These are phyloP conservation scores for Pichia sporocuriosa DNA, from an alignment of 805 yeast genomes.

Conservation along the genomic window DNA sequence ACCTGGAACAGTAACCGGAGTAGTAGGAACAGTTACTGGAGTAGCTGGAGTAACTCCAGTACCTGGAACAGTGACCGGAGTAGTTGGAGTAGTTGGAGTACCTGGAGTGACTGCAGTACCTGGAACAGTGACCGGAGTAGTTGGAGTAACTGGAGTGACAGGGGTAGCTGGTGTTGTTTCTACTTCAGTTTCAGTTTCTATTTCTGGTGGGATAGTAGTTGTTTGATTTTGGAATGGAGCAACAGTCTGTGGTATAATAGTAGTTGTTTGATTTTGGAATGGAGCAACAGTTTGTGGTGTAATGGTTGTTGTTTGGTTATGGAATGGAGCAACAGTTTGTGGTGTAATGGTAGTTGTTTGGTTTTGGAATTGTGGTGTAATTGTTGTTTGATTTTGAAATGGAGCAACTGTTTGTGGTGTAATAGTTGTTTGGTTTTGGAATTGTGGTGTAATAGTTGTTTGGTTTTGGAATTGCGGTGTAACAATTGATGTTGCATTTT, in stretches of 20 bases:
- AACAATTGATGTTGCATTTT: too few species aligned
- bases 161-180: not conserved
- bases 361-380: not conserved
- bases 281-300: not conserved
- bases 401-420: not conserved
- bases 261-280: not conserved
- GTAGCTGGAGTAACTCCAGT: not conserved
- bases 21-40: not conserved
- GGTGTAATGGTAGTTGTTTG: not conserved
- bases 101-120: conserved; percentile 1
- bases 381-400: not conserved
- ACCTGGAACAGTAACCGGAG: not conserved
- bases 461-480: too few species aligned
- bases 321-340: not conserved
- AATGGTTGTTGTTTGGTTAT: not conserved
- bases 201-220: not conserved
- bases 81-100: not conserved
- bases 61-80: not conserved
- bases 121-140: not conserved
- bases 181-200: conserved; percentile 1
- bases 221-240: not conserved
- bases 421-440: not conserved
- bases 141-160: conserved; percentile 1
- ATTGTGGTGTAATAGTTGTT: not conserved
- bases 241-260: not conserved